Conservation (phyloP, 202 grass and related monocot genomes). For the Panicum hallii region DNA sequence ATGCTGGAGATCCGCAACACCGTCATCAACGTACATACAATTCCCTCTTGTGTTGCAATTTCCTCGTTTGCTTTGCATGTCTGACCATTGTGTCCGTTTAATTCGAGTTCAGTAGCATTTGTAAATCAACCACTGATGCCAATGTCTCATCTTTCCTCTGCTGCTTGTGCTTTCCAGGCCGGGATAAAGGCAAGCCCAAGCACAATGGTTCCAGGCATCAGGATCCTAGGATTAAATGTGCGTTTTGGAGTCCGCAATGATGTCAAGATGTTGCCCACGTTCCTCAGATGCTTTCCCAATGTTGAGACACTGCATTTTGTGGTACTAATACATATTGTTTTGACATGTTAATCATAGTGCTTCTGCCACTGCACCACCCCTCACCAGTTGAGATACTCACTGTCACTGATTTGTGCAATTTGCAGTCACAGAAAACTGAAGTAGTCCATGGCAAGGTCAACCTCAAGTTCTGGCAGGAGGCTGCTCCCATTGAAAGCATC, state of each 20-base stretch:
- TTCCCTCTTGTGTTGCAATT: background rate
- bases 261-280: conserved; percentile 32
- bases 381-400: background rate
- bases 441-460: background rate
- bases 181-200: conserved; percentile 37
- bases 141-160: background rate
- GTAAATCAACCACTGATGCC: background rate
- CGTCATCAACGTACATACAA: conserved; percentile 34
- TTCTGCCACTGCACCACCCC: background rate
- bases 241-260: conserved; percentile 37
- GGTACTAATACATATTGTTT: conserved; percentile 27
- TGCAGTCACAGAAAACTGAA: conserved; percentile 13
- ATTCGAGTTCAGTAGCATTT: background rate
- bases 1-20: conserved; percentile 42
- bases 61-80: background rate
- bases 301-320: conserved; percentile 43
- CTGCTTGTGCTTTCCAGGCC: conserved; percentile 28
- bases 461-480: conserved; percentile 38
- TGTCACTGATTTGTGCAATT: conserved; percentile 5
- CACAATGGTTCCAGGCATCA: conserved; percentile 39
- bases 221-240: conserved; percentile 44
- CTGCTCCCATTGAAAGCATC: conserved; percentile 15
- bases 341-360: background rate
- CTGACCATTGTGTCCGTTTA: background rate
- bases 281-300: conserved; percentile 64